Percentiles rank a stretch among this genome's conserved stretches.
phyloP scores from a whole-genome alignment of 2,329 filamentous ascomycete species.

The Alternaria dauci region DNA sequence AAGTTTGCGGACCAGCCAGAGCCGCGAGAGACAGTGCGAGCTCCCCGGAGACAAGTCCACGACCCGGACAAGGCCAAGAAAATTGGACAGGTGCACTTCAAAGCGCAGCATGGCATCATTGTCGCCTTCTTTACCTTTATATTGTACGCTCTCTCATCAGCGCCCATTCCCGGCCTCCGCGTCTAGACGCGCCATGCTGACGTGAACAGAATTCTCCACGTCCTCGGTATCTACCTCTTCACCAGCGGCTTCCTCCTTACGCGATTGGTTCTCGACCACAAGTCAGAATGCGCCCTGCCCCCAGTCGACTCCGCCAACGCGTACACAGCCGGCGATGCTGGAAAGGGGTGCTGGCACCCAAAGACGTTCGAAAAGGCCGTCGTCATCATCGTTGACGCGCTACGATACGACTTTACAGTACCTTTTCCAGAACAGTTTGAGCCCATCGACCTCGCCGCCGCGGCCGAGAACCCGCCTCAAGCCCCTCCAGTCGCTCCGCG shows the following conservation, averaged over 20 bases:
- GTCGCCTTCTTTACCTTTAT: constrained; percentile 75
- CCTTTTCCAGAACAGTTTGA: constrained; percentile 69
- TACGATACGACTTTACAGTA: constrained; percentile 96
- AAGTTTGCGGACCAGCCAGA: constrained; percentile 17
- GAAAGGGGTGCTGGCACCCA: constrained; percentile 91
- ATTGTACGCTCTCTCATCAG: constrained; percentile 54
- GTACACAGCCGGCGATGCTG: constrained; percentile 52
- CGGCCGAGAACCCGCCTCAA: constrained; percentile 23
- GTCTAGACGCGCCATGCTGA: constrained; percentile 12
- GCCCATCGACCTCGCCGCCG: constrained; percentile 42
- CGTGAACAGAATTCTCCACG: constrained; percentile 70
- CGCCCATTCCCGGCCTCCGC: background rate
- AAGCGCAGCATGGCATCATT: constrained; percentile 61
- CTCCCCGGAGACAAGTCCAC: constrained; percentile 10
- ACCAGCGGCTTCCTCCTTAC: constrained; percentile 94
- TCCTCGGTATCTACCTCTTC: constrained; percentile 86
- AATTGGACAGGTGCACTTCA: constrained; percentile 59
- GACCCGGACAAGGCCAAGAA: constrained; percentile 48
- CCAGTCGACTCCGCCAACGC: constrained; percentile 64
- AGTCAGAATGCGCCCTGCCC: constrained; percentile 77
- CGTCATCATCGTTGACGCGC: constrained; percentile 87
- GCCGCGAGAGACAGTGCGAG: constrained; percentile 30
- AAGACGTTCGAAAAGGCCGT: constrained; percentile 93
- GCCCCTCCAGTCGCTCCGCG: constrained; percentile 51
- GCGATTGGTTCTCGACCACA: constrained; percentile 79